Evolutionary conservation across 2,329 filamentous ascomycete species (phyloP), one percentile per base, ranked within the genome.

Genomic region (Tolypocladium tropicale): DNA sequence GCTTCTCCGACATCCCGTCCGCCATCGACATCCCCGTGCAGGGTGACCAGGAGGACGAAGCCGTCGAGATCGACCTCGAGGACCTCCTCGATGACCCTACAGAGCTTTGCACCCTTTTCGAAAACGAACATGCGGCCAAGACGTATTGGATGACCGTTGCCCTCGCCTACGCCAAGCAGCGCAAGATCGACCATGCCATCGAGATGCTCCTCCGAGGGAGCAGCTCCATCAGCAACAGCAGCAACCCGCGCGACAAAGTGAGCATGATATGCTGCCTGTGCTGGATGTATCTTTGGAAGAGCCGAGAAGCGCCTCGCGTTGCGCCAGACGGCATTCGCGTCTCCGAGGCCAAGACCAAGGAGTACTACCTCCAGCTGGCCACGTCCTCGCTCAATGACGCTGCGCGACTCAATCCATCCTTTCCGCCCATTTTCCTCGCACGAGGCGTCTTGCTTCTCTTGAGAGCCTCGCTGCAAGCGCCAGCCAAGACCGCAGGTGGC

Each of bases 91-190:
- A 97, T 70, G 94, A 97, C 68, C 90, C 90, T 23, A 96, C 89
- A 51, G 94, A 99, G 75, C 81, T 99, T 6, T 99, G 94, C 71
- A 94, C 90, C 33, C 81, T 99, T 53, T 84, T 99, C 60, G 93
- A 99, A 74, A 95, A 94, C 67, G 95, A 99, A 72, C 85, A 87
- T 66, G 92, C 91, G 18, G 88, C 90, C 39, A 91, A 93, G 65
- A 90, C 86, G 54, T 95, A 95, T 64, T 99, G 95, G 95, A 93
- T 99, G 79, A 93, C 90, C n/a, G 94, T 97, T 62, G 89, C 95
- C 46, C 80, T 97, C 57, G 93, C 93, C 52, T 99, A 99, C 68
- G 93, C 94, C 43, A 99, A 97, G 75, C 90, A 96, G 74, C 86
- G 87, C 68, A 95, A 95, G 74, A 83, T 94, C 59, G 92, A 96